Evolutionary conservation across 1,284 basidiomycete species (phyloP), one percentile per base, ranked within the genome.

Genomic region (Cryptococcus depauperatus): DNA sequence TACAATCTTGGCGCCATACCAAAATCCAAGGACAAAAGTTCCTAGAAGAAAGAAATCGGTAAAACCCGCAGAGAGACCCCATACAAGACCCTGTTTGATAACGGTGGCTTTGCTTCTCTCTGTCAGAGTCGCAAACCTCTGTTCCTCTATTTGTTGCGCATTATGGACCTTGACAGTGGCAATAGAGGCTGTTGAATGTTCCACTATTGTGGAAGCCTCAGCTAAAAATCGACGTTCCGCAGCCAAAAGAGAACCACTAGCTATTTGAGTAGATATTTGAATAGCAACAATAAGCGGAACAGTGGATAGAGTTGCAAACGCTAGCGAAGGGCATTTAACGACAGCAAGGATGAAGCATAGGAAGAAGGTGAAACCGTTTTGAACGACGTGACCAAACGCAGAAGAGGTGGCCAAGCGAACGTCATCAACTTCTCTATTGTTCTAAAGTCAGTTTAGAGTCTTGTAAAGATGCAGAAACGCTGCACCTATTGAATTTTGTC

Each of bases 1-100:
- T 11, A 98, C 88, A 43, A 96, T 78, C 61, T 85, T 83, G 3
- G 84, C 79, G 11, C 93, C 95, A 66, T 85, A 97, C 87, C 91
- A 96, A 71, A 97, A 97, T 1, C 86, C 91, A 61, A 91, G 85
- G 9, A 97, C 88, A 71, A 97, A 97, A 80, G 95, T 96, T 28
- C 80, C 77, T 75, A 93, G 83, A 52, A 84, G 79, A 40, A 85
- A 74, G 64, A 89, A 85, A 61, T 91, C 85, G 9, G 77, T 78
- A 4, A 82, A 50, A 22, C 81, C 84, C 3, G 78, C 73, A 7
- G 83, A 81, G 30, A 82, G 33, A 4, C 83, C 86, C 87, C 89
- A 96, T 14, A 91, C 76, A 16, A 75, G 64, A 43, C 82, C 79
- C 52, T 85, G 76, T 21, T 55, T 54, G 30, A 67, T 55, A 41